Evolutionary conservation across 2,329 filamentous ascomycete species (phyloP).

Genomic region (Mycosphaerelloides madeirae): DNA sequence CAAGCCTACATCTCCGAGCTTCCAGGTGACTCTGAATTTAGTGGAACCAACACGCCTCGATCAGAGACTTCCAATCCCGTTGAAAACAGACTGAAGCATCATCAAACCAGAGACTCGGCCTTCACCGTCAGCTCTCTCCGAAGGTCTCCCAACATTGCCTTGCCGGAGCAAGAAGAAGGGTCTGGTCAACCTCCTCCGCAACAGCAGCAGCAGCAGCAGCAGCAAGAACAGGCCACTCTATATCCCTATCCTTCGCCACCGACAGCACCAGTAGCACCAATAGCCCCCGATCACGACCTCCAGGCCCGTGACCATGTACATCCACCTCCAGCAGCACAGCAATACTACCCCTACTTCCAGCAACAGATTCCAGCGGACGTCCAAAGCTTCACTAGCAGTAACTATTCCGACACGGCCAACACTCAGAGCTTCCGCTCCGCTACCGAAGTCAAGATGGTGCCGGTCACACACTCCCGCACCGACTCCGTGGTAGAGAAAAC

Average conservation of each 20-base stretch:
- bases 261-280: slow-evolving; percentile 1
- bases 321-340: background rate
- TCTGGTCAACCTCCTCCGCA: too few relatives aligned
- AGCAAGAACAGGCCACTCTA: too few relatives aligned
- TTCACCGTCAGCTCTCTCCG: too few relatives aligned
- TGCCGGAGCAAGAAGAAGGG: too few relatives aligned
- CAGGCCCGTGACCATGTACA: background rate
- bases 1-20: slow-evolving; percentile 4
- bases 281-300: background rate
- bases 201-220: too few relatives aligned
- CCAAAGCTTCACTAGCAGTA: background rate
- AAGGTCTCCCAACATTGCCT: too few relatives aligned
- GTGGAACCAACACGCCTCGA: background rate
- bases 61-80: too few relatives aligned
- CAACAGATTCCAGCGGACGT: background rate
- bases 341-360: background rate
- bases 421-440: background rate
- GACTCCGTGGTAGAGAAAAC: background rate
- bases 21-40: slow-evolving; percentile 5
- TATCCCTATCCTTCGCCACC: background rate
- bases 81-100: too few relatives aligned
- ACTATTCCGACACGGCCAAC: background rate
- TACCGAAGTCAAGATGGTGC: background rate
- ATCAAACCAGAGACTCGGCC: too few relatives aligned
- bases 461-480: too few relatives aligned